These are phyloP conservation scores for Astrothelium macrocarpum DNA, from an alignment of 495 filamentous ascomycete species.

Conservation along the genomic window DNA sequence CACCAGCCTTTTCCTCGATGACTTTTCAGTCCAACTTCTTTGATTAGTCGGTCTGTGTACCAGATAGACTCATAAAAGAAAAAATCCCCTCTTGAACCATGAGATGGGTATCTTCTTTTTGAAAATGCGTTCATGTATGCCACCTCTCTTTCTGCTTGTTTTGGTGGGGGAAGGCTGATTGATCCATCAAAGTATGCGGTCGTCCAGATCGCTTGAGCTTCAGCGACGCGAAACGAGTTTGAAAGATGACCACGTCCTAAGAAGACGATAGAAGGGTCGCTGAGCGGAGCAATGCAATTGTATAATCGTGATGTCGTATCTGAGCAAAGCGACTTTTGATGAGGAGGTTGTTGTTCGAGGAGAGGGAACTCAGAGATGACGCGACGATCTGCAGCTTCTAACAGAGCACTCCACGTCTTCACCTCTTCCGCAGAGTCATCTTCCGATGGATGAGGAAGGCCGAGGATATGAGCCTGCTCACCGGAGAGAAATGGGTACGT, in stretches of 20 bases:
- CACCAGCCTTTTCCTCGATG: slow-evolving; percentile 26
- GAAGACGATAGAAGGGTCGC: slow-evolving; percentile 36
- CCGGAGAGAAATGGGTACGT: slow-evolving; percentile 1
- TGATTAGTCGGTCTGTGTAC: slow-evolving; percentile 30
- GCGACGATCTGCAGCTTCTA: slow-evolving; percentile 27
- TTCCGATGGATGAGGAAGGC: slow-evolving; percentile 6
- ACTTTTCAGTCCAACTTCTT: slow-evolving; percentile 26
- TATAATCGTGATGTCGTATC: slow-evolving; percentile 10
- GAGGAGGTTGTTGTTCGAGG: slow-evolving; percentile 13
- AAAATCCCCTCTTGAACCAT: slow-evolving; percentile 32
- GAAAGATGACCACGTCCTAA: slow-evolving; percentile 29
- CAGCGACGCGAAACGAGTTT: slow-evolving; percentile 34
- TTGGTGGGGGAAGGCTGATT: slow-evolving; percentile 16
- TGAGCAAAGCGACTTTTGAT: background rate
- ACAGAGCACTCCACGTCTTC: slow-evolving; percentile 16
- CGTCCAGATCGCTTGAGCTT: slow-evolving; percentile 39
- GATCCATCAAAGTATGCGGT: slow-evolving; percentile 34
- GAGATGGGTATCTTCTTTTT: slow-evolving; percentile 31
- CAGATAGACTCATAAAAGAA: slow-evolving; percentile 30
- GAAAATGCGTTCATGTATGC: slow-evolving; percentile 31
- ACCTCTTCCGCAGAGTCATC: background rate
- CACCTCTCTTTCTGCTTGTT: slow-evolving; percentile 27
- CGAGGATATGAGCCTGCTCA: background rate
- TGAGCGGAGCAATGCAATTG: slow-evolving; percentile 8
- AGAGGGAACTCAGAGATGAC: slow-evolving; percentile 32